Percentiles rank a stretch among this genome's conserved stretches.
These are phyloP conservation scores for Adiantum capillusveneris DNA, from an alignment of 75 land plant species.

Conservation along the genomic window DNA sequence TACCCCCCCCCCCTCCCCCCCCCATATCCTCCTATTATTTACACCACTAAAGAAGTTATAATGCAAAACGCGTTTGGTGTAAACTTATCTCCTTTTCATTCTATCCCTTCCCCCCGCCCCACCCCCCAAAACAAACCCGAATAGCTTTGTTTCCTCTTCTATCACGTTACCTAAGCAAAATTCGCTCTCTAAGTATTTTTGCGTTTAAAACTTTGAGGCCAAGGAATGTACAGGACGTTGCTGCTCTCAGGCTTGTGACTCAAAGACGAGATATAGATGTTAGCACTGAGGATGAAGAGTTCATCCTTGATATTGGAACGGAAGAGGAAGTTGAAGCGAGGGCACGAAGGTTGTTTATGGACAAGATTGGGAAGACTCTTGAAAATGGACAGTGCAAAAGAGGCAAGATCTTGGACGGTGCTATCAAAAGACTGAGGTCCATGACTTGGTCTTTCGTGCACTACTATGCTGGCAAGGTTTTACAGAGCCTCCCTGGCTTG, in stretches of 20 bases:
- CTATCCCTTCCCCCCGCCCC: too few relatives aligned
- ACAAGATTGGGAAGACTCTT: slow-evolving; percentile 31
- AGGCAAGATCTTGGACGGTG: neutral
- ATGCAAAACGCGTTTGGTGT: too few relatives aligned
- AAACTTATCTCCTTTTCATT: too few relatives aligned
- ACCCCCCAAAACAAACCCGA: too few relatives aligned
- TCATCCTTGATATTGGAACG: neutral
- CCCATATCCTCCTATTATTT: too few relatives aligned
- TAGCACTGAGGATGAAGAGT: neutral
- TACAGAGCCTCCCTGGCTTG: slow-evolving; percentile 57
- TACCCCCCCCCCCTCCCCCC: too few relatives aligned
- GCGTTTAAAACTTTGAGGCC: neutral
- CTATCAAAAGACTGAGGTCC: slow-evolving; percentile 33
- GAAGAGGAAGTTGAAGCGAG: slow-evolving; percentile 2
- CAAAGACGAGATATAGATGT: slow-evolving; percentile 7
- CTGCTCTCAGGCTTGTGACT: neutral
- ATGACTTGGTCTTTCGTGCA: slow-evolving; percentile 55
- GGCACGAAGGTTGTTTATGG: slow-evolving; percentile 17
- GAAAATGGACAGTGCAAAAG: slow-evolving; percentile 38
- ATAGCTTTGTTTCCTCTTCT: too few relatives aligned
- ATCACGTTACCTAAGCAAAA: too few relatives aligned
- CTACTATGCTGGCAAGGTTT: slow-evolving; percentile 46
- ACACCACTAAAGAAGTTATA: too few relatives aligned
- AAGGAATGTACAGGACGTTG: neutral
- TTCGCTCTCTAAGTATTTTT: too few relatives aligned